phyloP scores from a whole-genome alignment of 2,329 filamentous ascomycete genomes.

The Colletotrichum phormii region DNA sequence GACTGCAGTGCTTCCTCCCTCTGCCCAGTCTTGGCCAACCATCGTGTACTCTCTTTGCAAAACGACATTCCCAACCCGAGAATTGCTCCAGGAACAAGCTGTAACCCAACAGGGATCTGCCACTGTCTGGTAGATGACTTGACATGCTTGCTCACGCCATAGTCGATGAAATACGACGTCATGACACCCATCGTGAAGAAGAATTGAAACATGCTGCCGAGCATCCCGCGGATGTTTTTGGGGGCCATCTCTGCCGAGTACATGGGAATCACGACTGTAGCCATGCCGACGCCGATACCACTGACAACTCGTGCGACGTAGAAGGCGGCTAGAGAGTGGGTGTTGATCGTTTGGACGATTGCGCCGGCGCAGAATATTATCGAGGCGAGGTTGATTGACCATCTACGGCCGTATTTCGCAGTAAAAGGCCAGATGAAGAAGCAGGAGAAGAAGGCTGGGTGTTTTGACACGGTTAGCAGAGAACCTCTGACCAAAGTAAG shows the following conservation, averaged over 20 bases:
- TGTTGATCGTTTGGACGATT: slow-evolving; percentile 52
- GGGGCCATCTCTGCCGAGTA: slow-evolving; percentile 59
- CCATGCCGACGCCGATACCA: slow-evolving; percentile 52
- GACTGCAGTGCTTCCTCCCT: slow-evolving; percentile 58
- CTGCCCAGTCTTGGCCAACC: slow-evolving; percentile 58
- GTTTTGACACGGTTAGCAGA: not conserved
- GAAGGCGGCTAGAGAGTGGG: slow-evolving; percentile 49
- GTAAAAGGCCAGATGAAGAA: slow-evolving; percentile 58
- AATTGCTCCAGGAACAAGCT: slow-evolving; percentile 59
- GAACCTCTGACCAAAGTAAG: not conserved
- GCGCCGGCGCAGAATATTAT: slow-evolving; percentile 58
- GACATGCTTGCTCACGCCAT: slow-evolving; percentile 56
- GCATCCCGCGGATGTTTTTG: slow-evolving; percentile 55
- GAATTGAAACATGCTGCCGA: slow-evolving; percentile 58
- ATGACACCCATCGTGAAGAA: slow-evolving; percentile 57
- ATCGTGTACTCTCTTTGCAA: slow-evolving; percentile 59
- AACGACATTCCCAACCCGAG: slow-evolving; percentile 61
- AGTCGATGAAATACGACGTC: slow-evolving; percentile 56
- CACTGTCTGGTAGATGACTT: slow-evolving; percentile 55
- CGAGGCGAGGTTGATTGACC: slow-evolving; percentile 52
- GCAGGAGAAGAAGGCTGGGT: slow-evolving; percentile 54
- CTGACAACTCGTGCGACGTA: slow-evolving; percentile 51
- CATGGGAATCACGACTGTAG: slow-evolving; percentile 58
- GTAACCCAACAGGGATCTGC: slow-evolving; percentile 61
- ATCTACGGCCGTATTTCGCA: slow-evolving; percentile 52